Evolutionary conservation across 352 stramenopile species (phyloP), one percentile per base, ranked within the genome.

Genomic region (Thalassiosira exigua): DNA sequence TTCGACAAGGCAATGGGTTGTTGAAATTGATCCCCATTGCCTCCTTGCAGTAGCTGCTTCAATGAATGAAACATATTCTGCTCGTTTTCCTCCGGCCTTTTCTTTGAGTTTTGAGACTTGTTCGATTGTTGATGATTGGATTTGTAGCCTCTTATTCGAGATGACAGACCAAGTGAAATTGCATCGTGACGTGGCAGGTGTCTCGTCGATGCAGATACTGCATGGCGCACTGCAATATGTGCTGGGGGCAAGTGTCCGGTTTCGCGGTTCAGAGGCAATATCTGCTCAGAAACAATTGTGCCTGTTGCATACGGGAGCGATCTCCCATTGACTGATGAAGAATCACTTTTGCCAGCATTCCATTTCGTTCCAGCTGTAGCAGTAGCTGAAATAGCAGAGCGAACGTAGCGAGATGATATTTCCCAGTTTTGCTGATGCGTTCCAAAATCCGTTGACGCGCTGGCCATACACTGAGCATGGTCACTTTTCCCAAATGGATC

Each of bases 111-210:
- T 52, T 41, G 14, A 11, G 29, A 24, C 22, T n/a, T 75, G 42
- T 36, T 30, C 36, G 39, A 51, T 67, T 33, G 39, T 46, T 53
- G 42, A 27, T 82, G 61, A 32, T 79, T 74, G 12, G 66, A 68
- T 54, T 57, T 69, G 64, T 82, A 84, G 19, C 87, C 87, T 68
- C 87, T 76, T 52, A 93, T 83, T 19, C 77, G 78, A 57, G 76
- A 79, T 4, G 83, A 54, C 33, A 90, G 72, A 0, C 75, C 85
- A 26, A 88, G 59, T 30, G 79, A 78, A 46, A 88, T 84, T 29
- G 81, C 83, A 59, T 91, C 87, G 64, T 93, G 85, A 44, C 68
- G 76, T 39, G 87, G 85, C 17, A 93, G 56, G 75, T 91, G 65
- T 22, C 33, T 71, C 48, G 85, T 89, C 22, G 85, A 87, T 56